Base-by-base conservation (phyloP, 176 grass and related monocot genomes). In the Oryza meridionalis region DNA sequence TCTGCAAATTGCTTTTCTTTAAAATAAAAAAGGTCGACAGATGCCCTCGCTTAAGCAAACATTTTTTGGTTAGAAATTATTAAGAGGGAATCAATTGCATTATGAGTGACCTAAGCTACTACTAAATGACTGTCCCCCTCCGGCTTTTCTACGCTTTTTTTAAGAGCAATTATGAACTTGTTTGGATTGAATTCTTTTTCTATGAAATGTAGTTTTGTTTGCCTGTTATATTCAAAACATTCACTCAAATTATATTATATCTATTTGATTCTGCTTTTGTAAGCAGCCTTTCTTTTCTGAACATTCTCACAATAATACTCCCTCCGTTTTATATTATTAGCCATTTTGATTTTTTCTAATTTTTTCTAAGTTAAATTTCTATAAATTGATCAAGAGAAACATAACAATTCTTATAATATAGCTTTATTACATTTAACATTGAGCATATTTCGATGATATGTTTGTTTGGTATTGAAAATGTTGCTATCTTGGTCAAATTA, bases 181-280 rank as follows among this genome's bases (percentile, higher is more conserved):
- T 74, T 67, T 75, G 31, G 15, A 17, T 9, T n/a, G 4, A 67
- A 26, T 32, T 12, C 6, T 67, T 85, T 83, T 74, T 80, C 8
- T 58, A 24, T 16, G 1, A 42, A 0, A 21, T 53, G 27, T 68
- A 11, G 81, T 69, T 59, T 68, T 32, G 15, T 81, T 69, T 75
- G 38, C 67, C 8, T 55, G 22, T 37, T 58, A 67, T 29, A 42
- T 40, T 67, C 14, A 42, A 26, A 22, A 0, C 72, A 53, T 11
- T 38, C 44, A 26, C 31, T 69, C 19, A 38, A 73, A 65, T 35
- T 9, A 51, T 2, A 9, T 3, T 19, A 5, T 6, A 4, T 17
- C 1, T n/a, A 69, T 21, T 69, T 69, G 6, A 42, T n/a, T 11
- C 16, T 69, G 8, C 16, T 55, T 7, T n/a, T 42, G 38, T 70